These are phyloP conservation scores for Rhodocollybia butyracea DNA, from an alignment of 768 basidiomycete genomes.

Conservation along the genomic window DNA sequence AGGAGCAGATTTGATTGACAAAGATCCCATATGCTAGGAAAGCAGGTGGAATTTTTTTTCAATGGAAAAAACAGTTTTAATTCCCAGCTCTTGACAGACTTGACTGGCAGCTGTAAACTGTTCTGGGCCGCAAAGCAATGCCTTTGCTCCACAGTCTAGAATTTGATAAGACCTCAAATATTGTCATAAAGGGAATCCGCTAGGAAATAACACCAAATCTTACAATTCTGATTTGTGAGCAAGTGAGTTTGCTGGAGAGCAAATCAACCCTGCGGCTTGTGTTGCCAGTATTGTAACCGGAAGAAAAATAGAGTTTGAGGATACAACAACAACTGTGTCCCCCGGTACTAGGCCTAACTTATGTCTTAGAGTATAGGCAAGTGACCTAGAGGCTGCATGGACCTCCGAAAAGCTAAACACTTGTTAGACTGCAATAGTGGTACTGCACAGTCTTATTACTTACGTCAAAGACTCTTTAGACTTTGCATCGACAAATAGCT, in stretches of 20 bases:
- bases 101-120: not conserved
- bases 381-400: not conserved
- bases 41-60: not conserved
- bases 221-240: not conserved
- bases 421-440: not conserved
- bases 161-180: not conserved
- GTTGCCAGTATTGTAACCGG: not conserved
- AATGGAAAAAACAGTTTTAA: not conserved
- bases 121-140: not conserved
- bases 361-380: not conserved
- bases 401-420: not conserved
- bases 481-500: not conserved
- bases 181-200: not conserved
- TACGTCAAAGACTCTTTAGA: not conserved
- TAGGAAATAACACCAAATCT: not conserved
- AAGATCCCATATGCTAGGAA: not conserved
- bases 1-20: not conserved
- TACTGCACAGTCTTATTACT: not conserved
- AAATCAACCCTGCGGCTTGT: conserved; percentile 1
- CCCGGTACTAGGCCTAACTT: not conserved
- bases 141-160: not conserved
- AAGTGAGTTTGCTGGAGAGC: conserved; percentile 1
- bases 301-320: not conserved
- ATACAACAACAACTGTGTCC: conserved; percentile 1
- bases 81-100: not conserved